Evolutionary conservation across 805 yeast genomes (phyloP).

Genomic region (Metschnikowia kofuensis): DNA sequence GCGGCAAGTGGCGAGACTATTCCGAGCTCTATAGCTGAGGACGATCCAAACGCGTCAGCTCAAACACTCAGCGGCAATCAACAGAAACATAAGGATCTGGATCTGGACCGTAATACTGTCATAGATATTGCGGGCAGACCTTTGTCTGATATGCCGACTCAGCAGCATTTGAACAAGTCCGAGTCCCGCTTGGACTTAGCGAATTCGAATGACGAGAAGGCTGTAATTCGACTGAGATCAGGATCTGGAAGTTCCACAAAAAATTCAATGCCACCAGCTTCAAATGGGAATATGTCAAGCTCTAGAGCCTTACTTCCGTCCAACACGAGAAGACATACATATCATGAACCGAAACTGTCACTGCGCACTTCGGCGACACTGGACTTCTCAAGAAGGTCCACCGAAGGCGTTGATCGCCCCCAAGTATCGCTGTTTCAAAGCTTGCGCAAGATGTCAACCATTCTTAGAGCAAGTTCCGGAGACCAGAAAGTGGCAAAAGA

Average conservation of each 20-base stretch:
- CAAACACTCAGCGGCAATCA: constrained; percentile 6
- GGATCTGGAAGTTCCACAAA: background rate
- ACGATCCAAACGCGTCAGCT: constrained; percentile 8
- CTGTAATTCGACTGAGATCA: background rate
- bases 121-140: constrained; percentile 1
- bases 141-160: background rate
- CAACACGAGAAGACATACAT: constrained; percentile 8
- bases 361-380: constrained; percentile 4
- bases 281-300: background rate
- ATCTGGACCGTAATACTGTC: constrained; percentile 15
- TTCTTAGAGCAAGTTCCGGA: constrained; percentile 2
- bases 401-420: constrained; percentile 8
- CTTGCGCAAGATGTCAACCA: constrained; percentile 11
- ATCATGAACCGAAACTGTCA: constrained; percentile 3
- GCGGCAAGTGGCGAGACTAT: constrained; percentile 17
- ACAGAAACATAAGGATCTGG: constrained; percentile 9
- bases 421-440: constrained; percentile 9
- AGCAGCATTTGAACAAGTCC: background rate
- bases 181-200: background rate
- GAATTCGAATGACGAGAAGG: background rate
- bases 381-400: background rate
- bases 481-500: background rate
- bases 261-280: background rate
- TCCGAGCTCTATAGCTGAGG: constrained; percentile 20
- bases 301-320: background rate